A percentile compares a stretch with the other conserved stretches of the same genome.
Evolutionary conservation across 2,329 filamentous ascomycete species (phyloP).

Genomic region (Diaporthe batatas): DNA sequence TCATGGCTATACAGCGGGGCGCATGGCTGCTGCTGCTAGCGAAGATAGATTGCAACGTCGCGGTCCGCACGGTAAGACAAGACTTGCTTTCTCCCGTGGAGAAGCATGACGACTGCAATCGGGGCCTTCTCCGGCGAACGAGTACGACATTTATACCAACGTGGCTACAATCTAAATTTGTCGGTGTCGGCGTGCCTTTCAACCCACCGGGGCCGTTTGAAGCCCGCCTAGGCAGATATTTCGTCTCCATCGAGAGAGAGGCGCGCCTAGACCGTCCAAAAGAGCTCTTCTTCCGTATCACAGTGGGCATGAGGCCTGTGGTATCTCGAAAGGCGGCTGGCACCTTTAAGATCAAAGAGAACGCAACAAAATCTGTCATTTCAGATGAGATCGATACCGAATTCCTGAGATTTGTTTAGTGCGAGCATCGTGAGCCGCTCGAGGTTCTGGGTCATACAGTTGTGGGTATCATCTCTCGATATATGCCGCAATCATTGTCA

Average conservation of each 20-base stretch:
- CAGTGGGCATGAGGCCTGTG: conserved; percentile 20
- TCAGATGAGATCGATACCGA: conserved; percentile 23
- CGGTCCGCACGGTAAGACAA: conserved; percentile 12
- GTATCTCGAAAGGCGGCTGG: neutral
- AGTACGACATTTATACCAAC: neutral
- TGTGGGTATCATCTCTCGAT: no score
- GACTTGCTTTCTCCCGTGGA: conserved; percentile 2
- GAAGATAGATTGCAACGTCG: conserved; percentile 13
- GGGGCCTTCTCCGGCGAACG: neutral
- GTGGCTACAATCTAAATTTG: conserved; percentile 22
- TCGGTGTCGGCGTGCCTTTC: conserved; percentile 19
- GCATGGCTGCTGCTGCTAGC: conserved; percentile 25
- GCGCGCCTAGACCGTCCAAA: conserved; percentile 12
- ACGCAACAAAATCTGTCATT: conserved; percentile 25
- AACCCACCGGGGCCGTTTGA: conserved; percentile 25
- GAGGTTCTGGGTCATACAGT: neutral
- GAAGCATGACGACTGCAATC: neutral
- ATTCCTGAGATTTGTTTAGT: conserved; percentile 7
- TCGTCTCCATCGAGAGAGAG: conserved; percentile 18
- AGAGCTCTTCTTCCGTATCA: conserved; percentile 22
- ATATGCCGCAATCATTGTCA: neutral
- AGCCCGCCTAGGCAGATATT: conserved; percentile 15
- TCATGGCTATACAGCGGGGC: conserved; percentile 23
- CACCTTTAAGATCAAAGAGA: conserved; percentile 16
- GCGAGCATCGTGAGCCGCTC: no score